A percentile compares a stretch with the other conserved stretches of the same genome.
Evolutionary conservation across 2,329 filamentous ascomycete genomes (phyloP).

Genomic region (Penicillium sp.): DNA sequence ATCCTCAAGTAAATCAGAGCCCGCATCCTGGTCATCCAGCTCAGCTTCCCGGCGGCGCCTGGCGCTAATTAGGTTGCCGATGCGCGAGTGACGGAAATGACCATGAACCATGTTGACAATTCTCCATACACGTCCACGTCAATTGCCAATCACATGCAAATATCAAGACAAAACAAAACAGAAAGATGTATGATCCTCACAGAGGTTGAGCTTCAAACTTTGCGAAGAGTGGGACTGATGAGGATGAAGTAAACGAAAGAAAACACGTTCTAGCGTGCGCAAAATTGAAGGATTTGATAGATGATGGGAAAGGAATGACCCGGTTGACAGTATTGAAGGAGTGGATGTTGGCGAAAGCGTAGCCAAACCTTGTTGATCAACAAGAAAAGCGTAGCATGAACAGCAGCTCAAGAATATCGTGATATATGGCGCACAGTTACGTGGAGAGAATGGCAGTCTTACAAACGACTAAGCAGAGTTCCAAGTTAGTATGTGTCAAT

Average conservation of each 20-base stretch:
- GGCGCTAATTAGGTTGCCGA: conserved; percentile 14
- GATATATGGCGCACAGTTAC: neutral
- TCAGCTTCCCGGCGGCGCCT: conserved; percentile 12
- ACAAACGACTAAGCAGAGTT: neutral
- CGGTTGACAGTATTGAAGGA: conserved; percentile 2
- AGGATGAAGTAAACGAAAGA: neutral
- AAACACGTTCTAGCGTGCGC: conserved; percentile 18
- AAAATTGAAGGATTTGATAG: conserved; percentile 8
- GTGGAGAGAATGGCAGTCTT: neutral
- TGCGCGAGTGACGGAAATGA: conserved; percentile 19
- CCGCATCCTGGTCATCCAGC: neutral
- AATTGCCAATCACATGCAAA: neutral
- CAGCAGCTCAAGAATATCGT: neutral
- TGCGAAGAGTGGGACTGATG: conserved; percentile 2
- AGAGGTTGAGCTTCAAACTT: conserved; percentile 14
- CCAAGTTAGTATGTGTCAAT: neutral
- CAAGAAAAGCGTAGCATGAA: neutral
- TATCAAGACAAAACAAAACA: neutral
- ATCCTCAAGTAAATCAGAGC: neutral
- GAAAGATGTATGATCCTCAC: conserved; percentile 11
- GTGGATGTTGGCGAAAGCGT: neutral
- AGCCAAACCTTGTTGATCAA: neutral
- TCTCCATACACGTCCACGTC: neutral
- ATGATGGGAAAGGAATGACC: conserved; percentile 5
- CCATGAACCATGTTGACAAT: conserved; percentile 21